Evolutionary conservation across 1,284 basidiomycete genomes (phyloP).

Genomic region (Moniliophthora roreri): DNA sequence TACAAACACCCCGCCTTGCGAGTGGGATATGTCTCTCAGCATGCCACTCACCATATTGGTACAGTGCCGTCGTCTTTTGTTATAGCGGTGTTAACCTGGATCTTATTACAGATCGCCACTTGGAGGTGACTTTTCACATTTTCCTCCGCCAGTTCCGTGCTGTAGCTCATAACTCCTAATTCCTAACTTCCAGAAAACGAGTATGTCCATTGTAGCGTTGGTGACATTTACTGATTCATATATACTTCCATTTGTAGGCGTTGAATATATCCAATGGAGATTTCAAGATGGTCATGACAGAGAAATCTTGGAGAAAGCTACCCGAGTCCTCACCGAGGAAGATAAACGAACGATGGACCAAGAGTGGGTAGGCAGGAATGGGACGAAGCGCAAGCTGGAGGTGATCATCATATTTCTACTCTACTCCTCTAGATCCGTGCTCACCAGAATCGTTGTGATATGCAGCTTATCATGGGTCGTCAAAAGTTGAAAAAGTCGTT

Average conservation of each 20-base stretch:
- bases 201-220: too few species aligned
- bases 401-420: slow-evolving; percentile 37
- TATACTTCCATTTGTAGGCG: slow-evolving; percentile 90
- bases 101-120: slow-evolving; percentile 69
- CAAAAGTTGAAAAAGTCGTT: slow-evolving; percentile 97
- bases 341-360: slow-evolving; percentile 83
- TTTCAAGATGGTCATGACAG: slow-evolving; percentile 99
- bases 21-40: slow-evolving; percentile 97
- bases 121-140: too few species aligned
- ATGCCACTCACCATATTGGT: slow-evolving; percentile 95
- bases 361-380: slow-evolving; percentile 92
- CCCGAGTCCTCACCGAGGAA: slow-evolving; percentile 87
- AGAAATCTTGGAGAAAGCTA: slow-evolving; percentile 90
- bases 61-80: slow-evolving; percentile 17
- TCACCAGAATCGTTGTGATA: slow-evolving; percentile 5
- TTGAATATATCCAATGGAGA: slow-evolving; percentile 97
- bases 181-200: too few species aligned
- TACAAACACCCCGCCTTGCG: slow-evolving; percentile 96
- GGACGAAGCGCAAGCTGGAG: slow-evolving; percentile 90
- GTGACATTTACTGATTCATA: too few species aligned
- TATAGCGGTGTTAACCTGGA: slow-evolving; percentile 11
- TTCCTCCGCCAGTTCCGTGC: too few species aligned
- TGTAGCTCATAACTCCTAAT: too few species aligned
- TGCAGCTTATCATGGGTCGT: slow-evolving; percentile 83
- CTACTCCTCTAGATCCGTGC: slow-evolving; percentile 9